Base-by-base conservation (phyloP, 805 yeast species). In the Scheffersomyces amazonensis region DNA sequence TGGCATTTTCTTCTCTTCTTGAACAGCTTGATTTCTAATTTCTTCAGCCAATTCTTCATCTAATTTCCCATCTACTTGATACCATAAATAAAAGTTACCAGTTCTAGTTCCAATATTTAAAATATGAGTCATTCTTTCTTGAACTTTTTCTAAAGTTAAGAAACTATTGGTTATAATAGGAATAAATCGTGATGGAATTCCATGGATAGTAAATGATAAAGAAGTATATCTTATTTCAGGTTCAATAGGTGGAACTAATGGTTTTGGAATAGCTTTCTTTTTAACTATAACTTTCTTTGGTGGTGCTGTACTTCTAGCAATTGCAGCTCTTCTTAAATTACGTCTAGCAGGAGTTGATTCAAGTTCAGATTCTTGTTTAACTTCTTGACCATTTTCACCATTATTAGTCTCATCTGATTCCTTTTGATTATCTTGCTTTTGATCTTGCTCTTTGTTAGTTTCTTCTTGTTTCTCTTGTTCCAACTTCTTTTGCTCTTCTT, bases 61-160 rank as follows among this genome's bases (percentile, higher is more conserved):
- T 37, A 78, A 76, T 32, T 76, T 71, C 0, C 88, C 90, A 57
- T 85, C 93, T 9, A 91, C 69, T 49, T 85, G 87, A 52, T 83
- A 87, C 96, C 96, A 89, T 16, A 88, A 64, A 54, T 83, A 76
- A 48, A 78, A 78, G 23, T 76, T 76, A 5, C 82, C 64, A 3
- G 80, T 61, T 41, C 88, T 70, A 1, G 69, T 67, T 1, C 96
- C 96, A 15, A 60, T 64, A 12, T 67, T 64, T 39, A 88, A 56
- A 3, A 82, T 74, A 8, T 70, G 63, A 28, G 71, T 69, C 96
- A 91, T 88, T 15, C 71, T 62, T 13, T 62, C 59, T 34, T 72
- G 76, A 0, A 83, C 91, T 13, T 75, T 68, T 2, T 75, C 78
- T 12, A 69, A 50, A 2, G 79, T 75, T 25, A 74, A 66, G 29